Evolutionary conservation across 371 early-diverging fungal species (phyloP).

Genomic region (Zychaea mexicana): DNA sequence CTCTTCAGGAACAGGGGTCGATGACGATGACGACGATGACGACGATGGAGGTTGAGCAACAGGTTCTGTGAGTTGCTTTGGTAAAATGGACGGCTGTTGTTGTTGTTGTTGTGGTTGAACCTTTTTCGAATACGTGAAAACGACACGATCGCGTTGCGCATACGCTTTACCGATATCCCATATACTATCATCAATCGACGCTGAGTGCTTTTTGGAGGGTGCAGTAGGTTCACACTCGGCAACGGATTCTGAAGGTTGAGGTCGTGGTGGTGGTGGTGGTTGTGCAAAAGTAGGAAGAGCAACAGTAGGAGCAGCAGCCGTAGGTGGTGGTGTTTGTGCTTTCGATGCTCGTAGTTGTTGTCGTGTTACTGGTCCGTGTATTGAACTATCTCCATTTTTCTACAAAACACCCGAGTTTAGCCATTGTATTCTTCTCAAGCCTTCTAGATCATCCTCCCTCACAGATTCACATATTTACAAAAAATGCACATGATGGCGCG

Average conservation of each 20-base stretch:
- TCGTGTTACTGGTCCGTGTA: neutral
- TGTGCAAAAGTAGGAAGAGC: too few species aligned
- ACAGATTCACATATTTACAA: neutral
- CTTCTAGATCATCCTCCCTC: too few species aligned
- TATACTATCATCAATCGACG: slow-evolving; percentile 19
- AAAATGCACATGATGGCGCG: neutral
- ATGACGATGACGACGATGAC: neutral
- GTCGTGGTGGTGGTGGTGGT: too few species aligned
- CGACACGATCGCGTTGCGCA: neutral
- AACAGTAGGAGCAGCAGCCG: too few species aligned
- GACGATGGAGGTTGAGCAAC: neutral
- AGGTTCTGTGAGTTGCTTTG: neutral
- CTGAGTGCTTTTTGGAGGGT: neutral
- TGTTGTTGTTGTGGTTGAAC: neutral
- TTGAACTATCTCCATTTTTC: neutral
- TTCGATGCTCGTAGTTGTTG: neutral
- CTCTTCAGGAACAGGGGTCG: neutral
- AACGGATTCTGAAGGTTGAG: too few species aligned
- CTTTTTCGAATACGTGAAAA: slow-evolving; percentile 11
- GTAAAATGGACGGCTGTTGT: neutral
- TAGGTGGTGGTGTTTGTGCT: neutral
- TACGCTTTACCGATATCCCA: slow-evolving; percentile 24
- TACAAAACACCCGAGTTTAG: neutral
- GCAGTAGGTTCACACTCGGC: neutral
- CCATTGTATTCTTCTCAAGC: too few species aligned